Base-by-base conservation (phyloP, 2,329 filamentous ascomycete genomes). In the Stenocarpella maydis region DNA sequence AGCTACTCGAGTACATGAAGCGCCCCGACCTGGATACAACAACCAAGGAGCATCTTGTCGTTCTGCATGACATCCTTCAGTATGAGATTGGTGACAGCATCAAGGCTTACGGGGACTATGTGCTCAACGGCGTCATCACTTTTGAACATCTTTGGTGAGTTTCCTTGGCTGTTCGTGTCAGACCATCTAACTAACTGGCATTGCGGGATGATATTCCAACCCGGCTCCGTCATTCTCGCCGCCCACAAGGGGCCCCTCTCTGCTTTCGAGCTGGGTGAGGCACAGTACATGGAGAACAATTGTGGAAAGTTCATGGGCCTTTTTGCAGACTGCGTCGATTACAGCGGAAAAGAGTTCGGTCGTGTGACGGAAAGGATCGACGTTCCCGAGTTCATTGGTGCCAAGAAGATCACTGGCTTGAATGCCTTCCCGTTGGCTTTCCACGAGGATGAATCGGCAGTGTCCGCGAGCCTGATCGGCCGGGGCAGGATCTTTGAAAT, bases 71-170 rank as follows among this genome's bases (percentile, higher is more conserved):
- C 37, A 81, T 85, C 24, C 77, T 90, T 31, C 78, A 82, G 54
- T 80, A 81, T 21, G 87, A 89, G 73, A 80, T 90, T 12, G 81
- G 80, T 19, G 82, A 86, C 24, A 78, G 79, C 14, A 85, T 89
- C 65, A 80, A 83, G 63, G 79, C 82, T 0, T 84, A 82, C 28
- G 79, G 84, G 52, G 87, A 89, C 68, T 84, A 86, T 65, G 79
- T 86, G 70, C 76, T 78, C 71, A 87, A 88, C 70, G 81, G 83
- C 0, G 86, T 87, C 54, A 83, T 89, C 63, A 84, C 84, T 0
- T 87, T 84, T 63, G 80, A 83, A 15, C 82, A 88, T 55, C 78
- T 84, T 12, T 87, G 85, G 85, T 71, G 17, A 69, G 69, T 58
- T 5, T 2, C 19, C 4, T 10, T 34, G 15, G 9, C 4, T 0